These are phyloP conservation scores for Knufia fluminis DNA, from an alignment of 2,329 filamentous ascomycete species.

Conservation along the genomic window DNA sequence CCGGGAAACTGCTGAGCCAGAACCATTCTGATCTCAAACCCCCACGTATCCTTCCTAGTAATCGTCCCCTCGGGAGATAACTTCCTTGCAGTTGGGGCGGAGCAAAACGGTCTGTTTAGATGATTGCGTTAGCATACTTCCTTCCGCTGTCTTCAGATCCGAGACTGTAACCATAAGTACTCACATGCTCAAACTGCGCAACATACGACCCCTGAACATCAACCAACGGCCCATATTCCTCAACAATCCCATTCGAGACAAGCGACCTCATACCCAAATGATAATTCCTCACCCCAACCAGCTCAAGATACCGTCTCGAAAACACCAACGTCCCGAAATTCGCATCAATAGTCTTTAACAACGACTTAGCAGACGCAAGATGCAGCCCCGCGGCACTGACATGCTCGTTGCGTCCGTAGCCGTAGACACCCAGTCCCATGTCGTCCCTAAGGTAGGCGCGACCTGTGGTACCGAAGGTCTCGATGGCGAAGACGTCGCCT, in stretches of 20 bases:
- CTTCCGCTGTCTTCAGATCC: background rate
- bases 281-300: slow-evolving; percentile 53
- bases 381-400: slow-evolving; percentile 31
- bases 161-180: slow-evolving; percentile 30
- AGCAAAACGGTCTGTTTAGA: slow-evolving; percentile 31
- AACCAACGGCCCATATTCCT: slow-evolving; percentile 47
- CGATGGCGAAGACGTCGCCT: slow-evolving; percentile 50
- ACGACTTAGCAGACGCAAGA: slow-evolving; percentile 46
- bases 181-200: slow-evolving; percentile 54
- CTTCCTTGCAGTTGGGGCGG: slow-evolving; percentile 33
- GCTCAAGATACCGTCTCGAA: slow-evolving; percentile 53
- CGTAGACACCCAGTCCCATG: slow-evolving; percentile 40
- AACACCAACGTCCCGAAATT: slow-evolving; percentile 57
- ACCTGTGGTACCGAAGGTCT: slow-evolving; percentile 50
- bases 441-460: slow-evolving; percentile 41
- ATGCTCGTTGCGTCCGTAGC: slow-evolving; percentile 39
- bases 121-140: slow-evolving; percentile 9
- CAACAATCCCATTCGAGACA: slow-evolving; percentile 48
- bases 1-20: no score
- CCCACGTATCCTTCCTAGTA: no score
- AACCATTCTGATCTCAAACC: no score
- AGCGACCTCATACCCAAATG: slow-evolving; percentile 47
- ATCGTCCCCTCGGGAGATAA: slow-evolving; percentile 33
- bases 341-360: slow-evolving; percentile 51
- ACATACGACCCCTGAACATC: slow-evolving; percentile 53